A percentile compares a stretch with the other conserved stretches of the same genome.
phyloP scores from a whole-genome alignment of 208 protist species.

The Trypanosoma grayi region DNA sequence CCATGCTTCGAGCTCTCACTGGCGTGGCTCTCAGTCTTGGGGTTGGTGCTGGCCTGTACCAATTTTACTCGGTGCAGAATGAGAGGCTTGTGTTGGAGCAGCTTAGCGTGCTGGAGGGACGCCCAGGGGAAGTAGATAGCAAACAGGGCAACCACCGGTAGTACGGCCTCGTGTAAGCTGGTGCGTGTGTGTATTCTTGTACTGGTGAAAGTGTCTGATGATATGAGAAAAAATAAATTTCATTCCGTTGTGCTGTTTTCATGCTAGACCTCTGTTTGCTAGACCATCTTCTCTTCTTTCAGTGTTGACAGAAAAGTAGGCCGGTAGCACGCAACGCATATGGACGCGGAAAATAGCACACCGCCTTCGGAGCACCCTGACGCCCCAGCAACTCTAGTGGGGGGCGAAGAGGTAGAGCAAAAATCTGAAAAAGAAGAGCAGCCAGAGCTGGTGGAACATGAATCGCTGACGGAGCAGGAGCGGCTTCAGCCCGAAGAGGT shows the following conservation, averaged over 20 bases:
- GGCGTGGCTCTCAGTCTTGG: slow-evolving; percentile 19
- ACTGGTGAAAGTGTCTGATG: no score
- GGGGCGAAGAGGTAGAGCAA: not conserved
- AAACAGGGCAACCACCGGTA: not conserved
- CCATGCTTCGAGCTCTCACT: slow-evolving; percentile 32
- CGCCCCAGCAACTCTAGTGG: not conserved
- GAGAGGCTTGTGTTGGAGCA: slow-evolving; percentile 31
- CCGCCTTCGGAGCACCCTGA: slow-evolving; percentile 5
- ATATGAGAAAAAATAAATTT: no score
- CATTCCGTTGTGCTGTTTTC: no score
- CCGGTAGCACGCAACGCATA: slow-evolving; percentile 1
- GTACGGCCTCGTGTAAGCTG: not conserved
- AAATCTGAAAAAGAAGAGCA: not conserved
- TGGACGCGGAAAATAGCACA: slow-evolving; percentile 5
- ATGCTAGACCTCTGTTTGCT: not conserved
- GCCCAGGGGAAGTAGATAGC: not conserved
- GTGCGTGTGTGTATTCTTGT: not conserved
- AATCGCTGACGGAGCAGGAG: no score
- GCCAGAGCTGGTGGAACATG: not conserved
- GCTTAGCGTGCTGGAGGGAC: not conserved
- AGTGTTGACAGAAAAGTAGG: not conserved
- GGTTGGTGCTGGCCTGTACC: slow-evolving; percentile 30
- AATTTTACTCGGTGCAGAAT: slow-evolving; percentile 25
- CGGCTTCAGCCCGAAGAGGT: no score
- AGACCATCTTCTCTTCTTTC: not conserved